phyloP scores from a whole-genome alignment of 805 yeast genomes.

The Candida takata region DNA sequence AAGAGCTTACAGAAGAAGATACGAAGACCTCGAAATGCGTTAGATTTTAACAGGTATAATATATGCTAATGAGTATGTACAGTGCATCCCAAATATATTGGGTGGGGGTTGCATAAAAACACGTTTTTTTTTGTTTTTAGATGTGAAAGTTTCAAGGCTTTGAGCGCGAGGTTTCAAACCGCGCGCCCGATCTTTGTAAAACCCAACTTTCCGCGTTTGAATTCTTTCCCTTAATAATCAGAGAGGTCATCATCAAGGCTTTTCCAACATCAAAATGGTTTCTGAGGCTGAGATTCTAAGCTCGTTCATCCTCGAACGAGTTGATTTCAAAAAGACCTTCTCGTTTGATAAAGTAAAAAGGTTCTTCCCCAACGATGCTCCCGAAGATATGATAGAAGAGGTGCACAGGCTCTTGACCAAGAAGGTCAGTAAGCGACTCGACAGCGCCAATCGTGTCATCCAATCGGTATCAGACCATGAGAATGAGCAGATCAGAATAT shows the following conservation, averaged over 20 bases:
- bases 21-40: constrained; percentile 33
- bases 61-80: too few relatives aligned
- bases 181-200: too few relatives aligned
- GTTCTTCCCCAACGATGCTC: constrained; percentile 12
- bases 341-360: constrained; percentile 6
- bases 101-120: too few relatives aligned
- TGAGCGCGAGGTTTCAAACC: too few relatives aligned
- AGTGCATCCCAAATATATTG: too few relatives aligned
- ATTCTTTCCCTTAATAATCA: too few relatives aligned
- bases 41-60: background rate
- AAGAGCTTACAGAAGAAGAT: constrained; percentile 38
- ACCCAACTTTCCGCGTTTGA: too few relatives aligned
- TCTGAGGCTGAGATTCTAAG: constrained; percentile 13
- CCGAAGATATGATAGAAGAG: constrained; percentile 2
- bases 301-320: constrained; percentile 14
- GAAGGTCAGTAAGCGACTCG: constrained; percentile 1
- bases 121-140: too few relatives aligned
- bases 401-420: constrained; percentile 7
- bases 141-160: too few relatives aligned
- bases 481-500: background rate
- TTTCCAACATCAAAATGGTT: constrained; percentile 10
- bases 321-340: constrained; percentile 5
- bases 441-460: constrained; percentile 5
- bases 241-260: too few relatives aligned
- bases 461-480: constrained; percentile 1